Evolutionary conservation across 768 basidiomycete genomes (phyloP).

Genomic region (Agrocybe praecox): DNA sequence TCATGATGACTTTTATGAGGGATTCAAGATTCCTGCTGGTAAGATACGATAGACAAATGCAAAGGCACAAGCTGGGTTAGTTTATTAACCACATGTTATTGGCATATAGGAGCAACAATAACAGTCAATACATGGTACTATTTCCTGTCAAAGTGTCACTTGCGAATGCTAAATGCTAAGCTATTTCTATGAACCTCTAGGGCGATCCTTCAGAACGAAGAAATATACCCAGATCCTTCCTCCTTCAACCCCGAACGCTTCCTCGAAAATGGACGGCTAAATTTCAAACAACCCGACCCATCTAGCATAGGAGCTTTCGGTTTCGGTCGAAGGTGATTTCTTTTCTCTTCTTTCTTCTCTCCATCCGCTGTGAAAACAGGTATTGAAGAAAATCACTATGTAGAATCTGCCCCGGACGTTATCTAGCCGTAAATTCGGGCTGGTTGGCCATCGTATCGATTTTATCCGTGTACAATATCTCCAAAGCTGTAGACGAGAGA

Average conservation of each 20-base stretch:
- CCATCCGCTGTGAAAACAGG: background rate
- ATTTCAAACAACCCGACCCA: constrained; percentile 1
- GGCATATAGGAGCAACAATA: constrained; percentile 14
- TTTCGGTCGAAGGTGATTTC: constrained; percentile 13
- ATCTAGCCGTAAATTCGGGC: constrained; percentile 17
- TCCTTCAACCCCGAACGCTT: constrained; percentile 42
- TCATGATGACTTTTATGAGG: constrained; percentile 15
- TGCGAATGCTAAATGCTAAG: background rate
- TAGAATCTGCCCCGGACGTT: constrained; percentile 29
- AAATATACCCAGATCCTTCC: constrained; percentile 37
- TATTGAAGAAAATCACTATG: background rate
- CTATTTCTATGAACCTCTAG: background rate
- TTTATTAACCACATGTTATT: too few species aligned
- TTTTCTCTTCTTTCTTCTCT: background rate
- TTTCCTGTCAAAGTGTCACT: too few species aligned
- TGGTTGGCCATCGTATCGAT: constrained; percentile 22
- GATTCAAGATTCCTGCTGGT: constrained; percentile 15
- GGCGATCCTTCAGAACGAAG: constrained; percentile 31
- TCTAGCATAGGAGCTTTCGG: constrained; percentile 12
- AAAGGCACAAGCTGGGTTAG: too few species aligned
- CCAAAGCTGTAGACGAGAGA: constrained; percentile 26
- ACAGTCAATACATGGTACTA: constrained; percentile 14
- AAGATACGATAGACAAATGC: too few species aligned
- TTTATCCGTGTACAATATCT: constrained; percentile 20
- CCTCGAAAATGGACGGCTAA: constrained; percentile 24